Base-by-base conservation (phyloP, 2,329 filamentous ascomycete genomes). In the Fragosphaeria purpurea region DNA sequence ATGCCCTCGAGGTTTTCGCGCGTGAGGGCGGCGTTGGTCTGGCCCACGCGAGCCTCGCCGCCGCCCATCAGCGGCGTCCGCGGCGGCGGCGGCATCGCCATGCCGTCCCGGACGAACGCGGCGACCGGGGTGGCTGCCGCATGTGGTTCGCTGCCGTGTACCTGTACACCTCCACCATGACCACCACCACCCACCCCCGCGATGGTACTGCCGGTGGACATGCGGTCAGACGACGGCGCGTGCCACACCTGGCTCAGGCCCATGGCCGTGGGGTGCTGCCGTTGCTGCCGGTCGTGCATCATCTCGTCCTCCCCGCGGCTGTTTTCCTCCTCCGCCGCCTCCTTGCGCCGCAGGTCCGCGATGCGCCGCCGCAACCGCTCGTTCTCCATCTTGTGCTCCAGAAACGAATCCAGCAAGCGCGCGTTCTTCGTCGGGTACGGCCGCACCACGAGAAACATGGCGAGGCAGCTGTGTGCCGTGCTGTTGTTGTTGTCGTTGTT, bases 301-400 rank as follows among this genome's bases (percentile, higher is more conserved):
- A 82, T 77, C 47, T 80, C 77, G 51, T 82, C 78, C 53, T 86
- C 84, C 12, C 76, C 75, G 54, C 94, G 90, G 50, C 88, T 86
- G 22, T 22, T 22, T 22, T 22, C 22, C 22, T 22, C 22, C 50
- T 90, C 86, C 0, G 48, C 48, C 51, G 84, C 81, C 65, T 96
- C 91, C 65, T 96, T 91, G 54, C 79, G 77, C 58, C 86, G 87
- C 50, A 96, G 72, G 67, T 94, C 88, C 13, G 85, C 82, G 55
- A 97, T 95, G 42, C 88, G 82, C 59, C 88, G 85, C 60, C 81
- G 82, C 46, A 97, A 68, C 5, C 90, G 80, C 69, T 95, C 89
- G 61, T 96, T 95, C 65, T 96, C 91, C 50, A 95, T 91, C 67
- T 96, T 96, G 70, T 96, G 90, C 65, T 97, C 91, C 33, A 97